These are phyloP conservation scores for Saccharomyces uvarum DNA, from an alignment of 1,139 yeast species.

Conservation along the genomic window DNA sequence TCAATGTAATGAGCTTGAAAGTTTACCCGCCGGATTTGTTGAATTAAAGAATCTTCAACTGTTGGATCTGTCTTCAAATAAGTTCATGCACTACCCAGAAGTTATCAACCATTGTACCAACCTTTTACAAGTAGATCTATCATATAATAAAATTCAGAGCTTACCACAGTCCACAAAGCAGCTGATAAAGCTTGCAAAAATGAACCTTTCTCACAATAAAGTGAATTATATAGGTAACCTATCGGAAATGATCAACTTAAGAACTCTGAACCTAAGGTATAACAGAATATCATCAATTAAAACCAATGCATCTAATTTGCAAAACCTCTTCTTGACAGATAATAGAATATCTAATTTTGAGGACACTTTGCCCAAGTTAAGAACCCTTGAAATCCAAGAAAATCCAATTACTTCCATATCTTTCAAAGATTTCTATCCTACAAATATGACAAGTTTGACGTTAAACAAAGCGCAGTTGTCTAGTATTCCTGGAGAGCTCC, in stretches of 20 bases:
- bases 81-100: slow-evolving; percentile 60
- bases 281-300: slow-evolving; percentile 61
- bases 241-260: slow-evolving; percentile 46
- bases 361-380: slow-evolving; percentile 51
- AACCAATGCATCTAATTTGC: slow-evolving; percentile 57
- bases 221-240: slow-evolving; percentile 46
- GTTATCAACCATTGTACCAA: slow-evolving; percentile 55
- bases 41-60: slow-evolving; percentile 48
- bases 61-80: slow-evolving; percentile 75
- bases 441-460: slow-evolving; percentile 63
- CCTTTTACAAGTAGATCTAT: slow-evolving; percentile 64
- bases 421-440: slow-evolving; percentile 50
- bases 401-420: slow-evolving; percentile 77
- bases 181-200: slow-evolving; percentile 52
- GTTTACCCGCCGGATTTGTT: slow-evolving; percentile 57
- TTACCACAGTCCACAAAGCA: slow-evolving; percentile 60
- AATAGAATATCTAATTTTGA: slow-evolving; percentile 68
- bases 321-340: slow-evolving; percentile 68
- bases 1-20: slow-evolving; percentile 64
- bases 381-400: slow-evolving; percentile 51
- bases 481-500: slow-evolving; percentile 57
- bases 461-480: slow-evolving; percentile 78
- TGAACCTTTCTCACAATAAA: slow-evolving; percentile 69
- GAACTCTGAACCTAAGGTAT: slow-evolving; percentile 71
- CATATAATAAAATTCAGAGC: slow-evolving; percentile 62